Conservation (phyloP, 345 rosid genomes). For the Excoecaria agallocha region DNA sequence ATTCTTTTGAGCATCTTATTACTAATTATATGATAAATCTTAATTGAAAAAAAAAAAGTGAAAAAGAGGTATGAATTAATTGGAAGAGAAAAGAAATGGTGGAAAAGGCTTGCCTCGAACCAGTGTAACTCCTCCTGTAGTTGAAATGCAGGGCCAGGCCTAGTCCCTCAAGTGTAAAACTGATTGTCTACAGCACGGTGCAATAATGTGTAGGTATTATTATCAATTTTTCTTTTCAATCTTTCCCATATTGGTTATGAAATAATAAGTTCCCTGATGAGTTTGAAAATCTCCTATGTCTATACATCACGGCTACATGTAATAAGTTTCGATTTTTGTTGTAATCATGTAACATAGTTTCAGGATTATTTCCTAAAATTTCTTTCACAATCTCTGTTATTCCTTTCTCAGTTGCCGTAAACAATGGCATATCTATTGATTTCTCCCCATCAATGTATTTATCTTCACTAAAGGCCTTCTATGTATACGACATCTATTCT, state of each 20-base stretch:
- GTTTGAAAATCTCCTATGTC: constrained; percentile 20
- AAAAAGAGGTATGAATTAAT: no score
- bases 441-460: background rate
- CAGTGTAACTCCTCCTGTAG: constrained; percentile 34
- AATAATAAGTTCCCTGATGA: no score
- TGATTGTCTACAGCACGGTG: constrained; percentile 19
- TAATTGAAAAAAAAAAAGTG: no score
- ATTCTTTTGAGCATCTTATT: no score
- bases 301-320: constrained; percentile 23
- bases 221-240: constrained; percentile 16
- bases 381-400: constrained; percentile 15
- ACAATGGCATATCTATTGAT: background rate
- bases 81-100: no score
- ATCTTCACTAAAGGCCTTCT: background rate
- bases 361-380: constrained; percentile 7
- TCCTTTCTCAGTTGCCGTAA: constrained; percentile 21
- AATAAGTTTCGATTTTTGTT: constrained; percentile 19
- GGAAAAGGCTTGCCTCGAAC: constrained; percentile 22
- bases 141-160: constrained; percentile 25
- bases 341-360: constrained; percentile 8
- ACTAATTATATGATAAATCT: no score
- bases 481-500: background rate
- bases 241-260: no score
- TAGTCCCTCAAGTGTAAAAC: constrained; percentile 20
- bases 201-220: constrained; percentile 20